Percentiles rank a stretch among this genome's conserved stretches.
Conservation (phyloP, 2,329 filamentous ascomycete species). For the Camptophora hylomeconis region DNA sequence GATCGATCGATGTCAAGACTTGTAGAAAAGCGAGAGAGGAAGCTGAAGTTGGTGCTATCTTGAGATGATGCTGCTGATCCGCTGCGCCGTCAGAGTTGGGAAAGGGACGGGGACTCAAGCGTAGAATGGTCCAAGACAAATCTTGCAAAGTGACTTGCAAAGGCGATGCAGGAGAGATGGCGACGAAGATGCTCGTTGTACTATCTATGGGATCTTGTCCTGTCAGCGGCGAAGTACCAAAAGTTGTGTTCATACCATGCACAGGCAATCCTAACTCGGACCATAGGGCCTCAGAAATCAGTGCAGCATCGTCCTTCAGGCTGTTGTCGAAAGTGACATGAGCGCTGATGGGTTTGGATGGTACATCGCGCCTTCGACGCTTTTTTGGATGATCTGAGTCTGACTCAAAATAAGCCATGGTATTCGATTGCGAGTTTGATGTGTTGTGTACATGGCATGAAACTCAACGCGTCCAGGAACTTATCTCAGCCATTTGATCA, state of each 20-base stretch:
- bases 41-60: conserved; percentile 60
- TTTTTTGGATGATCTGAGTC: conserved; percentile 36
- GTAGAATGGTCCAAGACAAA: conserved; percentile 72
- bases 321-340: conserved; percentile 74
- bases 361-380: conserved; percentile 33
- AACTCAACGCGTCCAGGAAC: no score
- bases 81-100: conserved; percentile 30
- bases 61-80: conserved; percentile 63
- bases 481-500: no score
- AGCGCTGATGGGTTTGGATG: conserved; percentile 53
- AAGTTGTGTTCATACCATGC: conserved; percentile 27
- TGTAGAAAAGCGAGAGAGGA: conserved; percentile 69
- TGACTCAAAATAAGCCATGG: conserved; percentile 33
- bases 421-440: no score
- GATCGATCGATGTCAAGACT: conserved; percentile 57
- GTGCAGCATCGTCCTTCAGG: conserved; percentile 71
- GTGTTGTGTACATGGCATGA: no score
- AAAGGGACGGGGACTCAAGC: conserved; percentile 33
- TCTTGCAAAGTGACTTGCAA: conserved; percentile 37
- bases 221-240: conserved; percentile 5
- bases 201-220: conserved; percentile 20
- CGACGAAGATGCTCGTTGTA: conserved; percentile 24
- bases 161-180: conserved; percentile 33
- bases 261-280: conserved; percentile 50
- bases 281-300: conserved; percentile 77